Evolutionary conservation across 148 eudicot genomes (phyloP).

Genomic region (Tetragonia tetragonoides): DNA sequence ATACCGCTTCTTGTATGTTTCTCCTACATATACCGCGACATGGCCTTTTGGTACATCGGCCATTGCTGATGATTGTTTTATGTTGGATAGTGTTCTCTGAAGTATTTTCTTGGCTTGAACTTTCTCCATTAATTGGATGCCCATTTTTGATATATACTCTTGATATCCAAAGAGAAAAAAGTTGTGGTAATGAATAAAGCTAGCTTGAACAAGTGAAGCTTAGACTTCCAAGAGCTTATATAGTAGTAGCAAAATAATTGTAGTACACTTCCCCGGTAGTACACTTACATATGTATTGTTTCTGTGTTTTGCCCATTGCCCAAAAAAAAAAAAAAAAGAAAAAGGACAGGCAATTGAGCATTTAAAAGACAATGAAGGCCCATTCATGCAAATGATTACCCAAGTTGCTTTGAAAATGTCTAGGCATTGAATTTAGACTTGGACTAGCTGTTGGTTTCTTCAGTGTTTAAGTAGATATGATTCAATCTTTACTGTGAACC

Average conservation of each 20-base stretch:
- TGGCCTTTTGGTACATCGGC: slow-evolving; percentile 43
- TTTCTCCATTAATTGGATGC: slow-evolving; percentile 26
- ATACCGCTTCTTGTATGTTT: slow-evolving; percentile 38
- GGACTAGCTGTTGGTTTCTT: slow-evolving; percentile 8
- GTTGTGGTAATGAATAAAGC: background rate
- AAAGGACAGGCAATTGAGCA: slow-evolving; percentile 14
- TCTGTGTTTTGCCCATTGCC: background rate
- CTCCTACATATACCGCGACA: slow-evolving; percentile 53
- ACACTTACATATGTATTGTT: background rate
- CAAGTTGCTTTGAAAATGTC: slow-evolving; percentile 26
- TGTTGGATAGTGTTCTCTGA: slow-evolving; percentile 29
- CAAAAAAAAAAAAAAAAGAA: too few relatives aligned
- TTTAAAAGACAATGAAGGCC: slow-evolving; percentile 32
- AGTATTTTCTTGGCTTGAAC: slow-evolving; percentile 28
- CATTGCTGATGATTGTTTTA: slow-evolving; percentile 14
- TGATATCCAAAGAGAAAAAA: too few relatives aligned
- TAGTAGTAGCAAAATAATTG: slow-evolving; percentile 16
- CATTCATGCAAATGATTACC: slow-evolving; percentile 29
- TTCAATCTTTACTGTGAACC: too few relatives aligned
- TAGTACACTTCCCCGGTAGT: background rate
- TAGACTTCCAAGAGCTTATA: slow-evolving; percentile 6
- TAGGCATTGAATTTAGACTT: slow-evolving; percentile 29
- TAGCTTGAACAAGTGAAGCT: background rate
- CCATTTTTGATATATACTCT: slow-evolving; percentile 13
- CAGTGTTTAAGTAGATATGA: background rate